These are phyloP conservation scores for Wickerhamiella pararugosa DNA, from an alignment of 1,139 yeast genomes.

Conservation along the genomic window DNA sequence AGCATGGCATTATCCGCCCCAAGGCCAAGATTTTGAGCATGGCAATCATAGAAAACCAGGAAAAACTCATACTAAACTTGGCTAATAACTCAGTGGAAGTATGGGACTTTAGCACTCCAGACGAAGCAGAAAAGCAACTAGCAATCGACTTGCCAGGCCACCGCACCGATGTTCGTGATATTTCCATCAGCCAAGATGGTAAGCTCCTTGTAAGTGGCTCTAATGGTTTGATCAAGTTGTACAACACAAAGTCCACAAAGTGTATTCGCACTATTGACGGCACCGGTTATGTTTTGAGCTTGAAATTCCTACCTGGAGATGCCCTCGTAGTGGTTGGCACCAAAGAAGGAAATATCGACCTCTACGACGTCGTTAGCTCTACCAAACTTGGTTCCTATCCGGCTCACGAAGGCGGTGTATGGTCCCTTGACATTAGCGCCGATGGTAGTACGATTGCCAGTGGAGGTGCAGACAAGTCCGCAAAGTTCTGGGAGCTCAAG, in stretches of 20 bases:
- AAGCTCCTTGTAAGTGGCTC: slow-evolving; percentile 78
- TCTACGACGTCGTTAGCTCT: slow-evolving; percentile 78
- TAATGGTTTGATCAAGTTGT: slow-evolving; percentile 73
- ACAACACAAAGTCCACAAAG: slow-evolving; percentile 63
- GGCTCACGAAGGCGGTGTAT: slow-evolving; percentile 77
- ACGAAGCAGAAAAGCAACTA: slow-evolving; percentile 33
- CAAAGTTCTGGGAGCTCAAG: slow-evolving; percentile 78
- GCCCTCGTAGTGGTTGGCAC: slow-evolving; percentile 79
- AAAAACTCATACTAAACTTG: slow-evolving; percentile 50
- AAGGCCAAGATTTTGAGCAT: slow-evolving; percentile 13
- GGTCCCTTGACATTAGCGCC: slow-evolving; percentile 78
- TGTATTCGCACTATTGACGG: slow-evolving; percentile 70
- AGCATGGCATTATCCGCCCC: slow-evolving; percentile 12
- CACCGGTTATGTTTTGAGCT: slow-evolving; percentile 74
- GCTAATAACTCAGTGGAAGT: slow-evolving; percentile 64
- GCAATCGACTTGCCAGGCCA: slow-evolving; percentile 71
- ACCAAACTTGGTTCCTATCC: slow-evolving; percentile 50
- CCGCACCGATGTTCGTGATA: slow-evolving; percentile 72
- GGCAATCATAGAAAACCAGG: slow-evolving; percentile 7
- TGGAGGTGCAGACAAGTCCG: slow-evolving; percentile 85
- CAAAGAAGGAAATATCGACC: slow-evolving; percentile 69
- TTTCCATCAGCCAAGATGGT: slow-evolving; percentile 70
- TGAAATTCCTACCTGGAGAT: slow-evolving; percentile 84
- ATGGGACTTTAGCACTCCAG: slow-evolving; percentile 31
- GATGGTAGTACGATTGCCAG: slow-evolving; percentile 80